Evolutionary conservation across 1,139 yeast genomes (phyloP), one percentile per base, ranked within the genome.

Genomic region (Zygosaccharomyces pseudobailii): DNA sequence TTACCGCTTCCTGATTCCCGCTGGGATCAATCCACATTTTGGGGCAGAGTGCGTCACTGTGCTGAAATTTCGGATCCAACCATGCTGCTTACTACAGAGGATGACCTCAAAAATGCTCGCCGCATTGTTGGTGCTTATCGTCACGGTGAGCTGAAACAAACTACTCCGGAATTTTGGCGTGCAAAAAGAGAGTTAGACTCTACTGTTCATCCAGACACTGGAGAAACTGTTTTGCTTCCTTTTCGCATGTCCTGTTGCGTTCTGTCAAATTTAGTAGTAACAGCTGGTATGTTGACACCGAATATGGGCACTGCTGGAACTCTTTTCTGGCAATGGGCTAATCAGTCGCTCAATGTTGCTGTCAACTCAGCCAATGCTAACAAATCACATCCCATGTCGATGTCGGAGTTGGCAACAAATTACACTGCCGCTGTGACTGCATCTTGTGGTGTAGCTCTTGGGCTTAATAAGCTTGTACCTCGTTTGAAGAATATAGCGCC

Each of bases 241-340:
- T 92, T 92, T 70, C 79, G 98, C 68, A 92, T 92, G 98, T 89
- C 97, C 19, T 84, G 94, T 31, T 88, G 94, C 71, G 98, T 92
- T 20, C 73, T 92, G 49, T 87, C 96, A 10, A 92, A 92, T 68
- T 72, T 92, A 68, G 92, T 92, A 23, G 97, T 92, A 43, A 92
- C 98, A 8, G 90, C 87, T 3, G 98, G 98, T 57, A 92, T 92
- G 98, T 77, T 92, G 60, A 90, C 97, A 0, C 98, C 98, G 5
- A 87, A 87, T 52, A 68, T 92, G 63, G 95, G 95, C 10, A 83
- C 92, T 8, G 81, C 78, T 0, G 98, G 98, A 24, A 90, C 97
- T 0, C 67, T 89, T 27, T 89, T 92, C 69, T 92, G 98, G 98
- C 98, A 92, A 70, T 81, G 92, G 65, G 95, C 97, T 25, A 92